Conservation (phyloP, 2,329 filamentous ascomycete species). For the Endothia cerciana region DNA sequence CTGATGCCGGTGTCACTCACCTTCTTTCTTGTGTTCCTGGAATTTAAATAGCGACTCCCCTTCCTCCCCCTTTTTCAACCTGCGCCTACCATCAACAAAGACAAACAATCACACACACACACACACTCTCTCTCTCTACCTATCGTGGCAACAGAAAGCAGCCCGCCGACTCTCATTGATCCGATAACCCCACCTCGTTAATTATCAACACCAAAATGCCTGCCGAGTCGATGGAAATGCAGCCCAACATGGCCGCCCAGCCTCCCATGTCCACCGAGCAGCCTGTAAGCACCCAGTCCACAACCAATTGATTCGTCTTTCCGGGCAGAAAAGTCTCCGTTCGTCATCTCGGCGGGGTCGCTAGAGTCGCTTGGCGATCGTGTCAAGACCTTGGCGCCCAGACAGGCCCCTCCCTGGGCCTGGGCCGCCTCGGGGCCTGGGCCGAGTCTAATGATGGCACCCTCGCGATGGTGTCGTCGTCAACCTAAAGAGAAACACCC, state of each 20-base stretch:
- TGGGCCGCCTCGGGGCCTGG: too few species aligned
- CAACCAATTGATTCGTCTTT: slow-evolving; percentile 24
- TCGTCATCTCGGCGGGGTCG: not conserved
- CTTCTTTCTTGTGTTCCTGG: slow-evolving; percentile 3
- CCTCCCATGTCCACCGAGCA: slow-evolving; percentile 31
- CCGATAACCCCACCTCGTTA: not conserved
- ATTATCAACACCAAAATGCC: slow-evolving; percentile 13
- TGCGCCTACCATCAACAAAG: not conserved
- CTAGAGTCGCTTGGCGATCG: not conserved
- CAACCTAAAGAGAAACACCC: not conserved
- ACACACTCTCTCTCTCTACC: not conserved
- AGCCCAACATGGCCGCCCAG: slow-evolving; percentile 30
- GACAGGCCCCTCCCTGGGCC: not conserved
- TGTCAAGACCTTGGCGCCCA: not conserved
- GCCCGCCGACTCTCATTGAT: not conserved
- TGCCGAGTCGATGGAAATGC: slow-evolving; percentile 30
- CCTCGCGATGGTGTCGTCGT: not conserved
- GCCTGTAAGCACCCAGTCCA: slow-evolving; percentile 32
- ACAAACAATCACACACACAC: not conserved
- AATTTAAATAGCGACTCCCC: slow-evolving; percentile 7
- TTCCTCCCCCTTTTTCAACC: not conserved
- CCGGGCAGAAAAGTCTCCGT: slow-evolving; percentile 7
- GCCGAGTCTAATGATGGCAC: too few species aligned
- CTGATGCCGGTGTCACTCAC: not conserved
- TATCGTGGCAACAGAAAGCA: not conserved